Conservation (phyloP, 768 basidiomycete genomes). For the Lyophyllum atratum region DNA sequence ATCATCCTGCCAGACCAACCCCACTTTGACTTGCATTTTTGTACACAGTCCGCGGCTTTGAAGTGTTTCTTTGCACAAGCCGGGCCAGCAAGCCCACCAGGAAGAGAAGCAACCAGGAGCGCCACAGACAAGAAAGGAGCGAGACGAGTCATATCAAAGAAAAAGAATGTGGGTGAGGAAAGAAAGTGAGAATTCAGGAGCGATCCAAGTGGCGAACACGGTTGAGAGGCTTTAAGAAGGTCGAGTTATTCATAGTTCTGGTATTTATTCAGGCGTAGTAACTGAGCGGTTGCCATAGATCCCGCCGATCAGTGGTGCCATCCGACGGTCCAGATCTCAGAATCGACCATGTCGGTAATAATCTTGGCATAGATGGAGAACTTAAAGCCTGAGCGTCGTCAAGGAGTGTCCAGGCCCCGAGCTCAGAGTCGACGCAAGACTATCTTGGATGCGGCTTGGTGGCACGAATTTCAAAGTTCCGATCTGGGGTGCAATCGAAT, state of each 20-base stretch:
- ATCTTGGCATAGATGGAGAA: background rate
- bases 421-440: no score
- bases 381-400: background rate
- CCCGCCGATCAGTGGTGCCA: constrained; percentile 14
- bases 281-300: constrained; percentile 21
- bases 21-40: constrained; percentile 42
- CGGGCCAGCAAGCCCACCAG: constrained; percentile 44
- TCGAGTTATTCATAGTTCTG: constrained; percentile 3
- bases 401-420: no score
- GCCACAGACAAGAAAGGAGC: constrained; percentile 33
- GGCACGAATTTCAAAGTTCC: no score
- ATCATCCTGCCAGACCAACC: constrained; percentile 50
- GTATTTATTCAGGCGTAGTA: constrained; percentile 10
- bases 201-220: background rate
- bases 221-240: constrained; percentile 2
- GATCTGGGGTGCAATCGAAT: no score
- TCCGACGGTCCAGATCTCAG: constrained; percentile 1
- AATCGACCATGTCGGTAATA: background rate
- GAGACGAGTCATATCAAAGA: constrained; percentile 38
- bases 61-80: constrained; percentile 43
- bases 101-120: constrained; percentile 34
- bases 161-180: constrained; percentile 26
- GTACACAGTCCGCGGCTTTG: constrained; percentile 36
- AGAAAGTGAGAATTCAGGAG: constrained; percentile 12
- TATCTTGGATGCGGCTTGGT: no score